Evolutionary conservation across 2,329 filamentous ascomycete genomes (phyloP).

Genomic region (Talaromyces pinophilus): DNA sequence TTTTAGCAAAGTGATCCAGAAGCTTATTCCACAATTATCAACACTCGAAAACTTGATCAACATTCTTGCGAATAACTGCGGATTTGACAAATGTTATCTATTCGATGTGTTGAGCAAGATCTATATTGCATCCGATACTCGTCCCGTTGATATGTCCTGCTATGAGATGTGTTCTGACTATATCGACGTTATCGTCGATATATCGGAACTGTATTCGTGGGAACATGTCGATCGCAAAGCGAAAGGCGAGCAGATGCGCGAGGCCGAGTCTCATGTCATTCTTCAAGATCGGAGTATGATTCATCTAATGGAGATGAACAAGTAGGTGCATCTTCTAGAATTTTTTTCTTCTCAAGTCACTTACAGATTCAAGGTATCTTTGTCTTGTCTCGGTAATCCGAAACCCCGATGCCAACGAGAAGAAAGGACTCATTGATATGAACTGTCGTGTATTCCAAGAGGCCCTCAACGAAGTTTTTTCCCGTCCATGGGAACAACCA

Average conservation of each 20-base stretch:
- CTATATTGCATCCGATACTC: constrained; percentile 94
- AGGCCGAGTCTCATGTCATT: constrained; percentile 64
- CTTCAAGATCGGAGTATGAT: constrained; percentile 64
- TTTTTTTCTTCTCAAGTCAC: constrained; percentile 11
- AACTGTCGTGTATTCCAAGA: constrained; percentile 66
- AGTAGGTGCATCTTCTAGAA: constrained; percentile 44
- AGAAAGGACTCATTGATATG: constrained; percentile 66
- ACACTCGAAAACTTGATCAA: constrained; percentile 93
- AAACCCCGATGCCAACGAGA: constrained; percentile 64
- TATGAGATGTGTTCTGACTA: constrained; percentile 99
- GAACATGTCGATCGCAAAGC: constrained; percentile 49
- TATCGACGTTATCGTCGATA: constrained; percentile 96
- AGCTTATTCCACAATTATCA: constrained; percentile 88
- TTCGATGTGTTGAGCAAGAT: constrained; percentile 98
- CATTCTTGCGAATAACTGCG: constrained; percentile 87
- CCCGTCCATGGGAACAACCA: constrained; percentile 49
- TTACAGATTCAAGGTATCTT: constrained; percentile 54
- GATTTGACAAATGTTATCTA: constrained; percentile 96
- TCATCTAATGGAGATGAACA: constrained; percentile 67
- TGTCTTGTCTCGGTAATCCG: constrained; percentile 66
- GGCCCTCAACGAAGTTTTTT: constrained; percentile 63
- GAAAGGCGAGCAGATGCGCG: constrained; percentile 50
- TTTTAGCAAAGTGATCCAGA: constrained; percentile 97
- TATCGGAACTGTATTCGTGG: constrained; percentile 93
- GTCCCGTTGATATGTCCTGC: constrained; percentile 88